Conservation (phyloP, 2,329 filamentous ascomycete species). For the Alternaria viburni region DNA sequence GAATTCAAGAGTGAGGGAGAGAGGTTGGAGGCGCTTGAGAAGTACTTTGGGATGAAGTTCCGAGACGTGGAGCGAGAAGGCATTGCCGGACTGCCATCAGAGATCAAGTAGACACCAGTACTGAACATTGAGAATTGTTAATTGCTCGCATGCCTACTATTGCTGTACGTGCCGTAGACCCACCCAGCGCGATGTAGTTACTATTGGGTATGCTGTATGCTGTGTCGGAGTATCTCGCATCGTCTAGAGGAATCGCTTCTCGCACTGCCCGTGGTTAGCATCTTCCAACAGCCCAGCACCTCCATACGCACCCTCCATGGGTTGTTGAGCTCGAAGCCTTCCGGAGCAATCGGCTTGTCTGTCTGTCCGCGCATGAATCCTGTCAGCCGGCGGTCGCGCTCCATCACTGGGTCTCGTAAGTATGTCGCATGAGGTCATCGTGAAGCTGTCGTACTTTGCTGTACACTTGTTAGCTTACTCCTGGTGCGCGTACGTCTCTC, state of each 20-base stretch:
- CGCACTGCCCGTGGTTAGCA: slow-evolving; percentile 44
- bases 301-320: slow-evolving; percentile 66
- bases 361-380: slow-evolving; percentile 67
- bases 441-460: slow-evolving; percentile 60
- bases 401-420: slow-evolving; percentile 64
- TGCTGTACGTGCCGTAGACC: slow-evolving; percentile 9
- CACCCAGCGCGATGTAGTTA: not conserved
- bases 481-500: slow-evolving; percentile 7
- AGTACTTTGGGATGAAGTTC: slow-evolving; percentile 54
- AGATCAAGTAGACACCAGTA: slow-evolving; percentile 34
- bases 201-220: not conserved
- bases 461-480: slow-evolving; percentile 49
- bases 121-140: slow-evolving; percentile 14
- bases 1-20: slow-evolving; percentile 53
- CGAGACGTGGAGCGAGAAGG: slow-evolving; percentile 45
- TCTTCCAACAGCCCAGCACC: not conserved
- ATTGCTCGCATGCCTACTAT: slow-evolving; percentile 22
- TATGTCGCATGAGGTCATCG: slow-evolving; percentile 41
- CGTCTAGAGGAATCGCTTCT: slow-evolving; percentile 46
- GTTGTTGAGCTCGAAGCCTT: slow-evolving; percentile 71
- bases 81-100: slow-evolving; percentile 45
- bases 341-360: slow-evolving; percentile 63
- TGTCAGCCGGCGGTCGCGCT: slow-evolving; percentile 68
- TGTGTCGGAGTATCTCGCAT: not conserved
- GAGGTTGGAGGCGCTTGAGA: slow-evolving; percentile 51